Evolutionary conservation across 2,329 filamentous ascomycete genomes (phyloP), one percentile per base, ranked within the genome.

Genomic region (Dryadomyces sulphureus): DNA sequence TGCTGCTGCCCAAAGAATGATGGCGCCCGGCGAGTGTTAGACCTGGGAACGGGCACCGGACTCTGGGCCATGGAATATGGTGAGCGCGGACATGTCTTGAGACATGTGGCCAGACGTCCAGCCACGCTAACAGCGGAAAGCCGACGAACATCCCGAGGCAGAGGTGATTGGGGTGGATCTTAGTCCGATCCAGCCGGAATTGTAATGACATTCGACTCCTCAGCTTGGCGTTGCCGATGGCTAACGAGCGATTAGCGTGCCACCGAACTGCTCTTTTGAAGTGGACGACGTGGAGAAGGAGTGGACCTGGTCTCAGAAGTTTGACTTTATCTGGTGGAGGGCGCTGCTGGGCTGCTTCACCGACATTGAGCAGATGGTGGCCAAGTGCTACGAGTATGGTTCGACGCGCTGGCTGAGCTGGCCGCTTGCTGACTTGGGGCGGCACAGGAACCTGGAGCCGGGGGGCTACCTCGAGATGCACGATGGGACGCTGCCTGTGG

Each of bases 21-120:
- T 3, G 45, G 44, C 5, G 52, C 52, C 1, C 49, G 48, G n/a
- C 46, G 49, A 7, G 54, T 55, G 3, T 45, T 54, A 2, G 54
- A 55, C 21, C 32, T 55, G 7, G 54, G 54, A 21, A 54, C 53
- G 0, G 53, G 53, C 21, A 54, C 27, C 27, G 27, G 27, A 32
- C 11, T 55, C 43, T 55, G 53, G 53, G 48, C 53, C 17, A 53
- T 55, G 44, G 52, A 55, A 34, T 55, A 53, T 24, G 52, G 51
- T 50, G 42, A n/a, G 43, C 2, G 27, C n/a, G 16, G 27, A 32
- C 27, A 14, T 8, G 27, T 4, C 27, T n/a, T n/a, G n/a, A n/a
- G n/a, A n/a, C n/a, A n/a, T n/a, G n/a, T n/a, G n/a, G n/a, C n/a
- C n/a, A n/a, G n/a, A n/a, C n/a, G n/a, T n/a, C n/a, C n/a, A n/a